These are phyloP conservation scores for Schwanniomyces sp. DNA, from an alignment of 805 yeast genomes.

Conservation along the genomic window DNA sequence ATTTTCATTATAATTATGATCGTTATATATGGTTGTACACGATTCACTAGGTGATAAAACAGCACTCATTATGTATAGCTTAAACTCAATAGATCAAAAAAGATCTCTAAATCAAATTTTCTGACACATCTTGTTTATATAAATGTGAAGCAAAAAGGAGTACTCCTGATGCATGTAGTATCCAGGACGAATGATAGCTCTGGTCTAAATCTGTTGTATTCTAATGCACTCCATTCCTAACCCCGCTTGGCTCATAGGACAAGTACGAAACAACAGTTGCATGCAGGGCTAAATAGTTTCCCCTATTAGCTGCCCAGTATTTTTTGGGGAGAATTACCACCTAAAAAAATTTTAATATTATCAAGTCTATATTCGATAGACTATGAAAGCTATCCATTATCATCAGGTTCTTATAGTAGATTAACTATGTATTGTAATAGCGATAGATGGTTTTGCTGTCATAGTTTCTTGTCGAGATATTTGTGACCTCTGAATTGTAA, in stretches of 20 bases:
- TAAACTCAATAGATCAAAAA: background rate
- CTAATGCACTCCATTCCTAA: background rate
- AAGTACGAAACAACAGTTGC: background rate
- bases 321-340: too few species aligned
- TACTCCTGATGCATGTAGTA: background rate
- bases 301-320: background rate
- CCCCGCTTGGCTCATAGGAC: background rate
- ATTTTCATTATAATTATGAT: conserved; percentile 7
- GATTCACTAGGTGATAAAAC: conserved; percentile 19
- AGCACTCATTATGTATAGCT: background rate
- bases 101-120: background rate
- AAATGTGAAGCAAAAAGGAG: background rate
- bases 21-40: conserved; percentile 12
- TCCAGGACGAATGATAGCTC: background rate
- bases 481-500: too few species aligned
- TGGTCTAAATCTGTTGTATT: background rate
- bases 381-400: too few species aligned
- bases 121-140: background rate
- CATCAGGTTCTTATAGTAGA: too few species aligned
- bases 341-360: too few species aligned
- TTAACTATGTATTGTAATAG: too few species aligned
- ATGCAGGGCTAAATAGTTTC: background rate
- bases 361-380: too few species aligned
- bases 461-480: too few species aligned
- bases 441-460: too few species aligned